These are phyloP conservation scores for Kazachstania sp. DNA, from an alignment of 1,139 yeast species.

Conservation along the genomic window DNA sequence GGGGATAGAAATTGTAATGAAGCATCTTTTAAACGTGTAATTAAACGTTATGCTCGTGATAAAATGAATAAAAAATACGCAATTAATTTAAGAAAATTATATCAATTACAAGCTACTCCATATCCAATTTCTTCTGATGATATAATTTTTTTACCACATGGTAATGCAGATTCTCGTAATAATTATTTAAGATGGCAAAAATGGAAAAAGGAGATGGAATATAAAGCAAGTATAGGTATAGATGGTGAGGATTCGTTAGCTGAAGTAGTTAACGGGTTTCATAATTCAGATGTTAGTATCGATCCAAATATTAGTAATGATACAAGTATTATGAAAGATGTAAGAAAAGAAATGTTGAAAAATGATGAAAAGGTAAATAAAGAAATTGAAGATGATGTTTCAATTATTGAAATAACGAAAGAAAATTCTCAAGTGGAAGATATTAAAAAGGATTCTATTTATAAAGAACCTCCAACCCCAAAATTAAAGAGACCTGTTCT, in stretches of 20 bases:
- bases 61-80: constrained; percentile 27
- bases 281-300: too few relatives aligned
- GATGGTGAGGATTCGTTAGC: background rate
- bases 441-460: background rate
- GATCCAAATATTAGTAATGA: too few relatives aligned
- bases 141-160: constrained; percentile 19
- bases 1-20: constrained; percentile 36
- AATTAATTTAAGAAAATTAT: constrained; percentile 23
- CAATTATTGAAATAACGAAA: too few relatives aligned
- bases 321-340: too few relatives aligned
- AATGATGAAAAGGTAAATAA: too few relatives aligned
- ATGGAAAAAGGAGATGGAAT: background rate
- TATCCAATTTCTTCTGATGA: constrained; percentile 7
- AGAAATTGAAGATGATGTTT: too few relatives aligned
- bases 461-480: constrained; percentile 9
- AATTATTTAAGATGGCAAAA: constrained; percentile 15
- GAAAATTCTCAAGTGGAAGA: background rate
- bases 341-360: background rate
- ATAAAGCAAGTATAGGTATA: background rate
- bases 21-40: constrained; percentile 22
- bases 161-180: constrained; percentile 17
- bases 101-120: constrained; percentile 27
- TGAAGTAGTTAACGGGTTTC: too few relatives aligned
- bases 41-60: constrained; percentile 29
- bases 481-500: constrained; percentile 6